phyloP scores from a whole-genome alignment of 2,329 filamentous ascomycete genomes.

The Trichoderma sp. region DNA sequence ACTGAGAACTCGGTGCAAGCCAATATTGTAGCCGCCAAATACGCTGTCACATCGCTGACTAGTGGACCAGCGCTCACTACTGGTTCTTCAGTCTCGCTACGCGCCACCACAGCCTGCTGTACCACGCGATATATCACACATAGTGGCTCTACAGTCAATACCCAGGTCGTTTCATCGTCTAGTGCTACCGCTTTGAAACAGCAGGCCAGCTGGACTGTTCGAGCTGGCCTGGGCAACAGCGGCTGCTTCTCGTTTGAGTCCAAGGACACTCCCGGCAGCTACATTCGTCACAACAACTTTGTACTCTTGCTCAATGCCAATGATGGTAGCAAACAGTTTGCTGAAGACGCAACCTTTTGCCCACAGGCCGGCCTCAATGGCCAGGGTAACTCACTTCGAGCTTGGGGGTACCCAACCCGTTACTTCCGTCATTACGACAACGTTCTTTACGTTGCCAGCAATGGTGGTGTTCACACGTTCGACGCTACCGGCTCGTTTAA shows the following conservation, averaged over 20 bases:
- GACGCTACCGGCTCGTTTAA: neutral
- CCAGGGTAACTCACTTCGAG: neutral
- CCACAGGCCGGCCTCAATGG: neutral
- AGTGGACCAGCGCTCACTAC: neutral
- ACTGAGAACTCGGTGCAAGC: constrained; percentile 10
- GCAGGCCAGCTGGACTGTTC: constrained; percentile 3
- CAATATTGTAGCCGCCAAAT: constrained; percentile 1
- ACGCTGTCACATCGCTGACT: neutral
- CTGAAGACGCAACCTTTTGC: constrained; percentile 4
- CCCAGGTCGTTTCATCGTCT: neutral
- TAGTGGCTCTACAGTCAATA: neutral
- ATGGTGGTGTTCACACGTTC: neutral
- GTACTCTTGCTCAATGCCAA: neutral
- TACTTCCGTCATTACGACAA: neutral
- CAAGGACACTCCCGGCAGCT: neutral
- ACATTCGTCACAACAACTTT: neutral
- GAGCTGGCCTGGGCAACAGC: neutral
- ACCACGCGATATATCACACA: neutral
- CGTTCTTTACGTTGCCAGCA: neutral
- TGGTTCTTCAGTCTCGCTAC: neutral
- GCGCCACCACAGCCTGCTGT: neutral
- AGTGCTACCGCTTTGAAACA: neutral
- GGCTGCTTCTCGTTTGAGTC: constrained; percentile 10
- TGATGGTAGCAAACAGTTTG: neutral
- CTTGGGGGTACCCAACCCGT: neutral